A percentile compares a stretch with the other conserved stretches of the same genome.
phyloP scores from a whole-genome alignment of 2,329 filamentous ascomycete species.

The Beauveria sp. region DNA sequence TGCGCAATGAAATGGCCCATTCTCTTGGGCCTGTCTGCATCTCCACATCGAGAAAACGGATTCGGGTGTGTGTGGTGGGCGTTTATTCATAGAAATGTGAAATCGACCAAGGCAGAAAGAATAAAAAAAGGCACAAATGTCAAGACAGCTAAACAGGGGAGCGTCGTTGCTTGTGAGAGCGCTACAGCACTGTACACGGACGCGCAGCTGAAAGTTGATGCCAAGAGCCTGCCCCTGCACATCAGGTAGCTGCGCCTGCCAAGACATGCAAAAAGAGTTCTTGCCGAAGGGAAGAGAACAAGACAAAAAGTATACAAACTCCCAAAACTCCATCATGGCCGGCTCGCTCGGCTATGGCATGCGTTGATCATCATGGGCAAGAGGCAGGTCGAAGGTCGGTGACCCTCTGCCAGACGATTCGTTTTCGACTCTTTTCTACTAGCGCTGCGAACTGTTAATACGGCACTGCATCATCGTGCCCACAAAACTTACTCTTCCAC shows the following conservation, averaged over 20 bases:
- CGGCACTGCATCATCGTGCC: neutral
- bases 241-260: neutral
- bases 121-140: neutral
- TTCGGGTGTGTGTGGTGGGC: neutral
- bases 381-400: neutral
- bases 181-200: neutral
- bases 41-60: neutral
- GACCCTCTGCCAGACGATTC: neutral
- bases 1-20: neutral
- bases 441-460: slow-evolving; percentile 11
- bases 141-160: neutral
- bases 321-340: slow-evolving; percentile 11
- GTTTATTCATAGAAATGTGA: slow-evolving; percentile 9
- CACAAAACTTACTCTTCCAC: slow-evolving; percentile 46
- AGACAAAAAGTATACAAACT: slow-evolving; percentile 4
- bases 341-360: slow-evolving; percentile 7
- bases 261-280: neutral
- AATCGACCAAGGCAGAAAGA: neutral
- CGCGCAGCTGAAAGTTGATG: neutral
- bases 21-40: neutral
- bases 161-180: neutral
- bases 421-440: neutral
- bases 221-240: slow-evolving; percentile 6
- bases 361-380: slow-evolving; percentile 9
- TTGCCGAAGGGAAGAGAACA: neutral